Evolutionary conservation across 2,329 filamentous ascomycete genomes (phyloP).

Genomic region (Scedosporium aurantiacum): DNA sequence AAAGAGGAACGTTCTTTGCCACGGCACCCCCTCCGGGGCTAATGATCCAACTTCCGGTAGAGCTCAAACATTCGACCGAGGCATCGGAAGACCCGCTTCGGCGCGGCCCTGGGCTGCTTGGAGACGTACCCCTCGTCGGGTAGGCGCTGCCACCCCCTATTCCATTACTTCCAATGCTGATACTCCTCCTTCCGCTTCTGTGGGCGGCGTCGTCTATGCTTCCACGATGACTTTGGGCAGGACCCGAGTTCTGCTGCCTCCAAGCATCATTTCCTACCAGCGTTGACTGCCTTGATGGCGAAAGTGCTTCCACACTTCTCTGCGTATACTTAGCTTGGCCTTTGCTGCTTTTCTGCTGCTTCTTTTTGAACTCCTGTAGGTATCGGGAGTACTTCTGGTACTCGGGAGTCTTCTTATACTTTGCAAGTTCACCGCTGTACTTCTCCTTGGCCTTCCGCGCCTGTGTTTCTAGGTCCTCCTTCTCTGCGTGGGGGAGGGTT

Average conservation of each 20-base stretch:
- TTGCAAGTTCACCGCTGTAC: slow-evolving; percentile 59
- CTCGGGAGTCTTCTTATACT: slow-evolving; percentile 67
- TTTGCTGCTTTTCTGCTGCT: slow-evolving; percentile 41
- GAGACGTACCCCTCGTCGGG: background rate
- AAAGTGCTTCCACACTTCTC: too few relatives aligned
- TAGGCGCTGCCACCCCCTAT: background rate
- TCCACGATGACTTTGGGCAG: background rate
- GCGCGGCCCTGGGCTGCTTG: background rate
- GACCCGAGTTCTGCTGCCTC: slow-evolving; percentile 24
- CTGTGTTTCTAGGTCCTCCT: slow-evolving; percentile 62
- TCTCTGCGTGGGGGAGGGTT: slow-evolving; percentile 52
- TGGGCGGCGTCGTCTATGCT: background rate
- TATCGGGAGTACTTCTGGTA: slow-evolving; percentile 62
- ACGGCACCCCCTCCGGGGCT: background rate
- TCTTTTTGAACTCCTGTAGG: slow-evolving; percentile 65
- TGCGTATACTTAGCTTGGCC: slow-evolving; percentile 36
- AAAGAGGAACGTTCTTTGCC: background rate
- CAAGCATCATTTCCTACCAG: slow-evolving; percentile 33
- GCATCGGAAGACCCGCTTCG: background rate
- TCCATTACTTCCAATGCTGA: slow-evolving; percentile 10
- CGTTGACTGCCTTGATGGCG: background rate
- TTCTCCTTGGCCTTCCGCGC: slow-evolving; percentile 65
- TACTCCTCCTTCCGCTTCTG: background rate
- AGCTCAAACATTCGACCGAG: background rate
- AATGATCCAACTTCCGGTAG: background rate